Conservation (phyloP, 768 basidiomycete species). For the Rhizopogon sp. region DNA sequence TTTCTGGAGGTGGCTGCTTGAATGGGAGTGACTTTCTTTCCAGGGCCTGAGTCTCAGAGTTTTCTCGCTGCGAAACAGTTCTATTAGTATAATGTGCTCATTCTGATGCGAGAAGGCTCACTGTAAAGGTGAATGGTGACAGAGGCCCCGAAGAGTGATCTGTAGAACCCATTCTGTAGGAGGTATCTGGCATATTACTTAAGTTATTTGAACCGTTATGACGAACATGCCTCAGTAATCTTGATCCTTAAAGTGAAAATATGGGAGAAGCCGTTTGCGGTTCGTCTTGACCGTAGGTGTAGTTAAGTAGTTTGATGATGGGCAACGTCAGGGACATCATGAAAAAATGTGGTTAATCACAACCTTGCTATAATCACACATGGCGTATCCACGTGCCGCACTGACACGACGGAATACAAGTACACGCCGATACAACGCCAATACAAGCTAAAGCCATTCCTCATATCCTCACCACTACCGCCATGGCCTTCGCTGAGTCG, state of each 20-base stretch:
- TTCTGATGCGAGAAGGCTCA: background rate
- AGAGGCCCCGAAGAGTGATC: background rate
- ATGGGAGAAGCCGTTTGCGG: no score
- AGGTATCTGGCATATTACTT: no score
- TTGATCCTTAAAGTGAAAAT: no score
- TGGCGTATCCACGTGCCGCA: background rate
- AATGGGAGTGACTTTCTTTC: background rate
- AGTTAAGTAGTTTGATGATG: no score
- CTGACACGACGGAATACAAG: background rate
- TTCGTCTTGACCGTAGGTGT: no score
- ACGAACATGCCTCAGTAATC: background rate
- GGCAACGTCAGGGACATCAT: no score
- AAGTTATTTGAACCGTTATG: background rate
- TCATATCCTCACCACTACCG: conserved; percentile 4
- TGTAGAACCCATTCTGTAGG: background rate
- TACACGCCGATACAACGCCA: background rate
- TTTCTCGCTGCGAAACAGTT: background rate
- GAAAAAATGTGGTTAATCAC: background rate
- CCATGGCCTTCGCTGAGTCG: conserved; percentile 34
- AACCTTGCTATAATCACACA: background rate
- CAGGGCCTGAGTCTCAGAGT: background rate
- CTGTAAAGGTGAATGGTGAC: background rate
- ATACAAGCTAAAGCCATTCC: background rate
- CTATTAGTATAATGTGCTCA: no score
- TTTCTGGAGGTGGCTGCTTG: conserved; percentile 16